Evolutionary conservation across 2,329 filamentous ascomycete genomes (phyloP).

Genomic region (Ceratocystiopsis brevicomis): DNA sequence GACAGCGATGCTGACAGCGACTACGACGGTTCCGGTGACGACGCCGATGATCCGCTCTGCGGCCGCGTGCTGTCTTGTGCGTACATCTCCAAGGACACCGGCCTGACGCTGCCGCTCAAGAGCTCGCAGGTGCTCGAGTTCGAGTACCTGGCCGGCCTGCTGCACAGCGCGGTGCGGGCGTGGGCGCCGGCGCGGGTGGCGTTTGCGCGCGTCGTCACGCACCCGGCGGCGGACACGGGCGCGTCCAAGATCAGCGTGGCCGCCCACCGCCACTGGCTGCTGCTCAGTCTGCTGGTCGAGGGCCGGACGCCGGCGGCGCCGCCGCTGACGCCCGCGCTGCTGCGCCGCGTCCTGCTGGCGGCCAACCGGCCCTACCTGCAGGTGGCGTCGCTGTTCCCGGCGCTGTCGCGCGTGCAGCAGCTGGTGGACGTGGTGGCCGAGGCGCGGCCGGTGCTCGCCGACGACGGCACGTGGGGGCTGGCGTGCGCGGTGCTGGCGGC

Average conservation of each 20-base stretch:
- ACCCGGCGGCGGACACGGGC: conserved; percentile 42
- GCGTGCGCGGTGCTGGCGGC: conserved; percentile 49
- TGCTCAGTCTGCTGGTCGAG: conserved; percentile 53
- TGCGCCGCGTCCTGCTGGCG: conserved; percentile 36
- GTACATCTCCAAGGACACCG: conserved; percentile 41
- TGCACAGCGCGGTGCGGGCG: conserved; percentile 39
- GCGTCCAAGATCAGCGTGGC: conserved; percentile 68
- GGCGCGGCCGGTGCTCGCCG: conserved; percentile 35
- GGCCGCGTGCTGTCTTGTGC: conserved; percentile 27
- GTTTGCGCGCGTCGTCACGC: conserved; percentile 46
- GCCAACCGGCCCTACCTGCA: conserved; percentile 51
- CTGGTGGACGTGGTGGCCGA: conserved; percentile 43
- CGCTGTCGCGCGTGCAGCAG: conserved; percentile 29
- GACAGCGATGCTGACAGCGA: no score
- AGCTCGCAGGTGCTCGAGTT: conserved; percentile 43
- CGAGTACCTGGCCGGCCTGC: conserved; percentile 47
- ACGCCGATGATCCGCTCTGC: conserved; percentile 18
- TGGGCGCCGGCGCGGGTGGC: conserved; percentile 45
- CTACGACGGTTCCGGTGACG: background rate
- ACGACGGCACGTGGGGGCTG: conserved; percentile 56
- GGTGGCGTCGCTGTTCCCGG: conserved; percentile 47
- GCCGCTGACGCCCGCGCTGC: conserved; percentile 30
- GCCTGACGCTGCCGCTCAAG: conserved; percentile 36
- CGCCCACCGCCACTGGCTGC: conserved; percentile 78
- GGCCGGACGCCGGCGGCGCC: conserved; percentile 38